Percentiles rank a stretch among this genome's conserved stretches.
Evolutionary conservation across 2,329 filamentous ascomycete genomes (phyloP).

Genomic region (Pseudogymnoascus sp.): DNA sequence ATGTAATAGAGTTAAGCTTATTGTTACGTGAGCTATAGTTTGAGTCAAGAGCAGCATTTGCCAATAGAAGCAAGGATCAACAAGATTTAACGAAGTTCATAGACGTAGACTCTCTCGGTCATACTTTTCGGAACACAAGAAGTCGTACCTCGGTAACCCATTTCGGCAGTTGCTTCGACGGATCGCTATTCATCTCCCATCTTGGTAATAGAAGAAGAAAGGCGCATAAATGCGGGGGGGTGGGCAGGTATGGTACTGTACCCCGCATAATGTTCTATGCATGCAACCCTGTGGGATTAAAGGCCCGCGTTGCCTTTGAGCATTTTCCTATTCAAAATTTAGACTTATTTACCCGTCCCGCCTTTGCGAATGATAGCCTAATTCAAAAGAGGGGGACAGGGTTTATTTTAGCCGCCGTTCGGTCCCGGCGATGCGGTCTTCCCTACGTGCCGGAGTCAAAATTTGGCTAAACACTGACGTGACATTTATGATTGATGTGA

Average conservation of each 20-base stretch:
- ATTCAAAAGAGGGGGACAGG: not conserved
- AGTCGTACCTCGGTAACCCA: not conserved
- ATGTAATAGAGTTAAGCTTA: not conserved
- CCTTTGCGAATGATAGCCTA: not conserved
- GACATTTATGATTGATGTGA: not conserved
- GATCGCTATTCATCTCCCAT: not conserved
- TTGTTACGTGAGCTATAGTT: not conserved
- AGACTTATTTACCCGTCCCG: not conserved
- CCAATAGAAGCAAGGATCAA: not conserved
- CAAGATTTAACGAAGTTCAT: not conserved
- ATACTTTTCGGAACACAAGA: not conserved
- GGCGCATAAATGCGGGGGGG: not conserved
- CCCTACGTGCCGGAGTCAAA: not conserved
- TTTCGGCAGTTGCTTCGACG: not conserved
- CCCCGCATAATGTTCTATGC: not conserved
- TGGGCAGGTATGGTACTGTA: not conserved
- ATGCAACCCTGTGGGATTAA: not conserved
- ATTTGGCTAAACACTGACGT: not conserved
- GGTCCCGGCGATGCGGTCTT: not conserved
- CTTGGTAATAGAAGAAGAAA: not conserved
- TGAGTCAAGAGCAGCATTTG: not conserved
- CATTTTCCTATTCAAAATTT: not conserved
- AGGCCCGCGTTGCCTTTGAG: not conserved
- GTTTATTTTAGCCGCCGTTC: not conserved
- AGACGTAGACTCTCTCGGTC: not conserved